Evolutionary conservation across 1,139 yeast genomes (phyloP), one percentile per base, ranked within the genome.

Genomic region (Waltiozyma sp.): DNA sequence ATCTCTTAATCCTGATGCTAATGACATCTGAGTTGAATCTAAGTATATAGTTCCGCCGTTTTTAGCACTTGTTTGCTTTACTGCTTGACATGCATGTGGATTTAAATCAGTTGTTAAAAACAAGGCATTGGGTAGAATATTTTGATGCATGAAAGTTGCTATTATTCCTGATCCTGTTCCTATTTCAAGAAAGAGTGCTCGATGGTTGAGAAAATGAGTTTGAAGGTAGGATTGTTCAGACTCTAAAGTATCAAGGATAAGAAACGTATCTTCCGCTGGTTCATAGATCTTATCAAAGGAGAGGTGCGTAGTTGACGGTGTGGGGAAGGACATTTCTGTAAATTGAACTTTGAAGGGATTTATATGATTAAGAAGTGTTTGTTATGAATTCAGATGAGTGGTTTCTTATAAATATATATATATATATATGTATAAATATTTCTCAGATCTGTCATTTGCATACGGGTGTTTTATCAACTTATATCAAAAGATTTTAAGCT

Each of bases 111-210:
- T 75, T 1, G 93, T 77, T 9, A 87, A 47, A 48, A 68, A 75
- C 1, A 80, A 48, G 0, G 80, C 75, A 8, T 62, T 46, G 1
- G 70, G 76, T 3, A 77, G 49, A 4, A 84, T 66, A 49, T 74
- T 58, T 42, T 70, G 65, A 49, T 74, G 74, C 13, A 87, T 53
- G 57, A 91, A 91, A 0, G 95, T 72, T 0, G 93, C 72, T 1
- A 89, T 84, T 5, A 91, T 72, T 0, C 97, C 98, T 1, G 96
- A 78, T 0, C 98, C 98, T 3, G 89, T 73, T 0, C 98, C 98
- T 10, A 91, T 70, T 56, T 91, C 98, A n/a, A 82, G 70, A 1
- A 84, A 80, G 1, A 86, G 40, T 0, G 94, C 83, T 0, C 58
- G 41, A 2, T 45, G 24, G 14, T 31, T 31, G 34, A n/a, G 23